Percentiles rank a stretch among this genome's conserved stretches.
Conservation (phyloP, 108 stramenopile genomes). For the Aureococcus anophagefferens region DNA sequence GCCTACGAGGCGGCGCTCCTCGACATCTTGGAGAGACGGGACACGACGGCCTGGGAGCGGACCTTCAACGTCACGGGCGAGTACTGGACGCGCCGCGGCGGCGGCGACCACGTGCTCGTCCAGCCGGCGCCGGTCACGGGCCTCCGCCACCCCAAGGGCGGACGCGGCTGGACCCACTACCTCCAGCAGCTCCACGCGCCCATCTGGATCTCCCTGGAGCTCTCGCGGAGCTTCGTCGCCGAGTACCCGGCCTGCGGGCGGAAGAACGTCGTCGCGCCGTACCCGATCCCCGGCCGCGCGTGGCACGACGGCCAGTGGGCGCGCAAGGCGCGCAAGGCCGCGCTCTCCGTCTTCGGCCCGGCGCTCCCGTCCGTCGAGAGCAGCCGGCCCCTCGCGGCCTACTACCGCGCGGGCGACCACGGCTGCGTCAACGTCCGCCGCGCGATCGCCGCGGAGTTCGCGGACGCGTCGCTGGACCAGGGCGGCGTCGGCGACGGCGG, state of each 20-base stretch:
- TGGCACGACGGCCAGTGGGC: not conserved
- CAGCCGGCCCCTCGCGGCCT: not conserved
- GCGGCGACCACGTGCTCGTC: conserved; percentile 13
- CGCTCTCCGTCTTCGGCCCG: not conserved
- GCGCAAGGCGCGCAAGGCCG: not conserved
- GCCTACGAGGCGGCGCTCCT: conserved; percentile 6
- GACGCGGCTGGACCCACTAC: conserved; percentile 13
- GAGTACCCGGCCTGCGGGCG: conserved; percentile 20
- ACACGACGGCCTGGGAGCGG: conserved; percentile 1
- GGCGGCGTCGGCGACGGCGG: not conserved
- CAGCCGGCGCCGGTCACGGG: conserved; percentile 18
- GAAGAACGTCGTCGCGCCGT: conserved; percentile 21
- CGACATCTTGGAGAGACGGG: not conserved
- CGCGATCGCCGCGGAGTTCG: not conserved
- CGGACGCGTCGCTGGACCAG: not conserved
- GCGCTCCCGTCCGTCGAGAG: not conserved
- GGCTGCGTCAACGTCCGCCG: not conserved
- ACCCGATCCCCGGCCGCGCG: conserved; percentile 9
- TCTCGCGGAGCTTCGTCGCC: not conserved
- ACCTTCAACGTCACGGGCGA: conserved; percentile 8
- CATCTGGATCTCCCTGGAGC: conserved; percentile 11
- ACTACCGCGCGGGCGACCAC: not conserved
- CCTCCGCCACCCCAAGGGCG: conserved; percentile 7
- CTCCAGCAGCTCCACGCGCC: conserved; percentile 5
- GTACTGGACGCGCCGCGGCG: conserved; percentile 6